Conservation (phyloP, 1,284 basidiomycete species). For the Peniophora sp. region DNA sequence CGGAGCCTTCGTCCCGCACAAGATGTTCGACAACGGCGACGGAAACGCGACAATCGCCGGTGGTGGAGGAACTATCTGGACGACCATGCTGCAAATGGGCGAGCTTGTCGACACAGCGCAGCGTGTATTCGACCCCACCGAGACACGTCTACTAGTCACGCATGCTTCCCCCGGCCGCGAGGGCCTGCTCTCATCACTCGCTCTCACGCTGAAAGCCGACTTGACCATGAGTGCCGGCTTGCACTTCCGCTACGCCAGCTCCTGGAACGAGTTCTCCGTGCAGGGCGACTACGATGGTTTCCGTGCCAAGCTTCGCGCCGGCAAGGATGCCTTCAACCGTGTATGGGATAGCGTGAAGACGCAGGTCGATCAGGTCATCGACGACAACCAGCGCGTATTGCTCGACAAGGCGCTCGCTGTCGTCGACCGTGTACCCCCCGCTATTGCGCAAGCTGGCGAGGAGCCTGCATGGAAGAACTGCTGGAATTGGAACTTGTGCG, state of each 20-base stretch:
- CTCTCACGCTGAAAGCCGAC: constrained; percentile 88
- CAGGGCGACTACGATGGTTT: constrained; percentile 88
- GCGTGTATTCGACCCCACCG: constrained; percentile 85
- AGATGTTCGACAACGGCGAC: constrained; percentile 96
- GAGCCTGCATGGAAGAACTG: constrained; percentile 95
- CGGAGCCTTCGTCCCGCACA: constrained; percentile 92
- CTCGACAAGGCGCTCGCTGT: constrained; percentile 88
- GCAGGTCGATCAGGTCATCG: constrained; percentile 89
- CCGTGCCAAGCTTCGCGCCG: constrained; percentile 71
- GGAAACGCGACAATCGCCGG: constrained; percentile 95
- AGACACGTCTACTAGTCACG: constrained; percentile 90
- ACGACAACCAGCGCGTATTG: constrained; percentile 83
- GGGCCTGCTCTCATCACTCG: constrained; percentile 87
- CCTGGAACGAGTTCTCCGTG: constrained; percentile 96
- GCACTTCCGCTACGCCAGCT: constrained; percentile 94
- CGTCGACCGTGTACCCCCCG: constrained; percentile 70
- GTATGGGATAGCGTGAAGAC: constrained; percentile 92
- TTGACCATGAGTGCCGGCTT: constrained; percentile 91
- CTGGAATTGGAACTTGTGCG: constrained; percentile 98
- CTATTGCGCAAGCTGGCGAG: constrained; percentile 55
- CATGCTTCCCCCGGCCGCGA: constrained; percentile 92
- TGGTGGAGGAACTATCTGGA: constrained; percentile 98
- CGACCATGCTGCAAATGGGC: constrained; percentile 94
- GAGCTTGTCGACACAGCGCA: constrained; percentile 97
- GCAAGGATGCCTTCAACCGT: constrained; percentile 81